phyloP scores from a whole-genome alignment of 2,329 filamentous ascomycete genomes.

The Alternaria novae-zelandiae region DNA sequence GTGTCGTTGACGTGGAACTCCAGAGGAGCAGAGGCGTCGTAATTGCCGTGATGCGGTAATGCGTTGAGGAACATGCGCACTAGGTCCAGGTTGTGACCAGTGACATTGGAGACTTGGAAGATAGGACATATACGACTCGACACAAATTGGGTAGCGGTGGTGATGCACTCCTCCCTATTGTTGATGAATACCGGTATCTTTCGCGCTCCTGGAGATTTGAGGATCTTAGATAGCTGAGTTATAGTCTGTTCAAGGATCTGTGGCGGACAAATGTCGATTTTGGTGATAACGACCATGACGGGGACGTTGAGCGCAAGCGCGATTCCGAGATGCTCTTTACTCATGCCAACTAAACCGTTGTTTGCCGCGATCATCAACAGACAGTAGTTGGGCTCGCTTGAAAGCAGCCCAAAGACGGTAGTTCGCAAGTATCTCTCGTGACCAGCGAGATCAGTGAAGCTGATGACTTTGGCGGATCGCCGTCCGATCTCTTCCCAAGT shows the following conservation, averaged over 20 bases:
- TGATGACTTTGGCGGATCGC: constrained; percentile 93
- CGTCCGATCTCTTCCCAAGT: constrained; percentile 98
- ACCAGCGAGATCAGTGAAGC: constrained; percentile 92
- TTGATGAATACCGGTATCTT: constrained; percentile 98
- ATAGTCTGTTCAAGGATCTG: constrained; percentile 95
- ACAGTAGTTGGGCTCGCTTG: constrained; percentile 96
- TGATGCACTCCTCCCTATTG: constrained; percentile 87
- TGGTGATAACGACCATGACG: constrained; percentile 97
- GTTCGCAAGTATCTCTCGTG: constrained; percentile 95
- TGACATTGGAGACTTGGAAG: constrained; percentile 98
- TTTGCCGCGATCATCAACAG: constrained; percentile 98
- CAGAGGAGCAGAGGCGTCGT: constrained; percentile 82
- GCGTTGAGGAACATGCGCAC: constrained; percentile 95
- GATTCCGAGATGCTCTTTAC: constrained; percentile 95
- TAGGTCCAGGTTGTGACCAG: constrained; percentile 86
- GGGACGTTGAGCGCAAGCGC: constrained; percentile 93
- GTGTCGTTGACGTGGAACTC: constrained; percentile 98
- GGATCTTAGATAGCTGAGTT: constrained; percentile 86
- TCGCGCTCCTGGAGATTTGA: constrained; percentile 89
- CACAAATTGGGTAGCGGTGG: constrained; percentile 95
- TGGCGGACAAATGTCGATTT: constrained; percentile 97
- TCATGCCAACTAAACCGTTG: constrained; percentile 97
- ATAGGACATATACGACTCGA: constrained; percentile 94
- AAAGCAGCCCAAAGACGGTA: constrained; percentile 93
- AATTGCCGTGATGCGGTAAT: constrained; percentile 90